These are phyloP conservation scores for Solanum gracilifrons DNA, from an alignment of 257 asterid genomes.

Conservation along the genomic window DNA sequence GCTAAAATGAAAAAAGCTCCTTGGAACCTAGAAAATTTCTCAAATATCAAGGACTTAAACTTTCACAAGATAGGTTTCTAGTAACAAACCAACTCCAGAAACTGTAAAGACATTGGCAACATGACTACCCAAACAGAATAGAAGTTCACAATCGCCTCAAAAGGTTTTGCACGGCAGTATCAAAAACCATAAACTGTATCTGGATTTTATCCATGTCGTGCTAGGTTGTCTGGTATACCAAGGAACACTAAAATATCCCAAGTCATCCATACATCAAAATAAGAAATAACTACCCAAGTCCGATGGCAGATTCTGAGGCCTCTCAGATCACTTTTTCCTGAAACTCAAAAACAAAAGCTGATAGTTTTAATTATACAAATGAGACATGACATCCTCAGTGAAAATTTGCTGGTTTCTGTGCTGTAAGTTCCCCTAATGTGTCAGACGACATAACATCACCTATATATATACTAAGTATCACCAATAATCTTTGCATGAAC, in stretches of 20 bases:
- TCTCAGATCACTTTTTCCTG: not conserved
- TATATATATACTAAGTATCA: not conserved
- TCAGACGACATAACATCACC: not conserved
- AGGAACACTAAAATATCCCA: not conserved
- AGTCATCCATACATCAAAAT: not conserved
- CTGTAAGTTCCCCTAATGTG: not conserved
- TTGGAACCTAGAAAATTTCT: not conserved
- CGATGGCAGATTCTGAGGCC: not conserved
- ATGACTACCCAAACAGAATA: not conserved
- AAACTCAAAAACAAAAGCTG: not conserved
- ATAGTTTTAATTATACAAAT: not conserved
- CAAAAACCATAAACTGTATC: not conserved
- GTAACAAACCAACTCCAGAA: not conserved
- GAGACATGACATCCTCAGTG: not conserved
- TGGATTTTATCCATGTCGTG: not conserved
- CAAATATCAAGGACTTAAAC: not conserved
- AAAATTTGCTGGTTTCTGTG: not conserved
- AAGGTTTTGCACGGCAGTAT: not conserved
- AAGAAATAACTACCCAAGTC: not conserved
- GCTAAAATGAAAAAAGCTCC: not conserved
- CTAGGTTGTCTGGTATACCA: not conserved
- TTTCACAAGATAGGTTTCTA: not conserved
- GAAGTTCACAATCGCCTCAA: not conserved
- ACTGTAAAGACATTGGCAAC: not conserved
- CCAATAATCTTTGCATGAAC: slow-evolving; percentile 28